Percentiles rank a stretch among this genome's conserved stretches.
phyloP scores from a whole-genome alignment of 305 asterid genomes.

The Plantago coronopus region DNA sequence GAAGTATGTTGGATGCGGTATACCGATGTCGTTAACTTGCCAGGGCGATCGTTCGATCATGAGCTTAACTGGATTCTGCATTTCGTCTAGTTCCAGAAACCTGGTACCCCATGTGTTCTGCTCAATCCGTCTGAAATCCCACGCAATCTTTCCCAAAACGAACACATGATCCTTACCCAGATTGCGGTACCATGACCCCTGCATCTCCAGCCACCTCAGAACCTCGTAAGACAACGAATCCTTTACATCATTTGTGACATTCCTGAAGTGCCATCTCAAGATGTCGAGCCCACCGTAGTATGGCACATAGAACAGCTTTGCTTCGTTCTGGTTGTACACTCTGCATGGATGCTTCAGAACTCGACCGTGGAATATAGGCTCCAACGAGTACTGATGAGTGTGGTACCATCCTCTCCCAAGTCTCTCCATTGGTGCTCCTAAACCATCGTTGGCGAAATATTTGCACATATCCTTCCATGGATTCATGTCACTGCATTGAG shows the following conservation, averaged over 20 bases:
- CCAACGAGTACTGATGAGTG: constrained; percentile 67
- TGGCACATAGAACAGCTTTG: constrained; percentile 61
- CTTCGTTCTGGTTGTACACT: constrained; percentile 39
- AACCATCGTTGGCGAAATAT: constrained; percentile 40
- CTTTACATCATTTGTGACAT: constrained; percentile 41
- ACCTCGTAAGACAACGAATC: constrained; percentile 44
- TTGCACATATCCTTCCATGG: constrained; percentile 57
- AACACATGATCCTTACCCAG: constrained; percentile 65
- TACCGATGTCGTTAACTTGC: constrained; percentile 51
- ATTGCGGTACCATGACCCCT: constrained; percentile 45
- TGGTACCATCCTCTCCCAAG: constrained; percentile 57
- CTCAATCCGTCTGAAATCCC: constrained; percentile 73
- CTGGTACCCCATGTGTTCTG: constrained; percentile 55
- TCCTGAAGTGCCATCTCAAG: constrained; percentile 74
- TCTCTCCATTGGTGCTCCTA: constrained; percentile 44
- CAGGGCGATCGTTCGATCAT: constrained; percentile 67
- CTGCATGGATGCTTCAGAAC: constrained; percentile 60
- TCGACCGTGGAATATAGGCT: constrained; percentile 58
- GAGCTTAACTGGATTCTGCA: constrained; percentile 68
- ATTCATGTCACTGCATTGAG: constrained; percentile 46
- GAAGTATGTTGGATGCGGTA: constrained; percentile 73
- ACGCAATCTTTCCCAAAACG: constrained; percentile 57
- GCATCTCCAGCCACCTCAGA: constrained; percentile 54
- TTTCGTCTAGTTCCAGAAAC: constrained; percentile 52
- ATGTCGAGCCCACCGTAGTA: constrained; percentile 68